Evolutionary conservation across 345 rosid genomes (phyloP), one percentile per base, ranked within the genome.

Genomic region (Pistacia integerrima): DNA sequence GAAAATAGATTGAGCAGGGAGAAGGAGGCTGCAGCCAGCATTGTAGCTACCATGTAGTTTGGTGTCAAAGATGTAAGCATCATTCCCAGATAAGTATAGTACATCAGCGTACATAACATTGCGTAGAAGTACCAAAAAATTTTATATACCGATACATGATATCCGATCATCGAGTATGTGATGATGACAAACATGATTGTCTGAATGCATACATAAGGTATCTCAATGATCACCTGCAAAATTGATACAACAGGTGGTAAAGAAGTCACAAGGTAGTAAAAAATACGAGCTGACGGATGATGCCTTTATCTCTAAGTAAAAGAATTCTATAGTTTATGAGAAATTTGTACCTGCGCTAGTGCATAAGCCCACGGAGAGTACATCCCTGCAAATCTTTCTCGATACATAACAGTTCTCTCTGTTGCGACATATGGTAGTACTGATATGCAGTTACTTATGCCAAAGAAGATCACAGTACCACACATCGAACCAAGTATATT

Each of bases 351-450:
- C 60, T 69, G 72, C 9, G 60, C 72, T 0, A 69, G 16, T 14
- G 72, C 59, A 52, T 69, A 69, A 14, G 60, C 44, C 44, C 44
- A 41, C 44, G 44, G 44, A 4, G 44, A 41, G 44, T 41, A 41
- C 44, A 41, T 41, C 72, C 72, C 71, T 22, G 59, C 72, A 52
- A 69, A 69, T 52, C 46, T 51, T 51, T 69, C 72, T 33, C 28
- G 14, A 5, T 69, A 69, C 41, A 52, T 8, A 8, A 69, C 60
- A 9, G 14, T 69, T 30, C 4, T 1, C 14, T 69, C 60, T 51
- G 60, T 69, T 69, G 22, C 46, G 8, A 69, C 72, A 17, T 14
- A 28, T 14, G 46, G 60, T 52, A 30, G 4, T 8, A 69, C 44
- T 68, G 38, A 28, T 28, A 17, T 28, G 60, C 72, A 52, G 20